Base-by-base conservation (phyloP, 768 basidiomycete species). In the Tulasnella sp. region DNA sequence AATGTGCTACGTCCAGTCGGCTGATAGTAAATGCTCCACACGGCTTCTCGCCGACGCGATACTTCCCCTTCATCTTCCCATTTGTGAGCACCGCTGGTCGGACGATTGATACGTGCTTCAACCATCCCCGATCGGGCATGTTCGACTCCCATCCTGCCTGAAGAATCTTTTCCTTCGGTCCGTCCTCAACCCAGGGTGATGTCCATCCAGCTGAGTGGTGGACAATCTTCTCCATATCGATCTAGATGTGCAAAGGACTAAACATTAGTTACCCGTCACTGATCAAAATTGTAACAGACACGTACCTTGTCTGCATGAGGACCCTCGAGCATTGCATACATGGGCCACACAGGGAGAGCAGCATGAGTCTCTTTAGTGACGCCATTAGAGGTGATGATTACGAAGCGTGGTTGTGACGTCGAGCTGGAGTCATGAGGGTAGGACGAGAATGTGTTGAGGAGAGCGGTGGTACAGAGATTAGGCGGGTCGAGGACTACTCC, bases 231-330 rank as follows among this genome's bases (percentile, higher is more conserved):
- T 88, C 86, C n/a, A n/a, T n/a, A n/a, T n/a, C n/a, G n/a, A n/a
- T n/a, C n/a, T n/a, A n/a, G n/a, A n/a, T n/a, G n/a, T n/a, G n/a
- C n/a, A n/a, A n/a, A n/a, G n/a, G n/a, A n/a, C n/a, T n/a, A n/a
- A n/a, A n/a, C n/a, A n/a, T n/a, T n/a, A n/a, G n/a, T n/a, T n/a
- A n/a, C n/a, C n/a, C n/a, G n/a, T 38, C 34, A 7, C 15, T 38
- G 34, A 38, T 38, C 34, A 38, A 5, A 38, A 15, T 38, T 38
- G 15, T 15, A 7, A 38, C 15, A 38, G 5, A 38, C 30, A 72
- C 69, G 5, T 79, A 80, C 44, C 69, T 87, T 88, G 69, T 87
- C 85, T 27, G 66, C 72, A 66, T 82, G 83, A 3, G 82, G 78
- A 1, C 32, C 61, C 3, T 68, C 43, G 44, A 84, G 69, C 26